Evolutionary conservation across 192 early-diverging fungal genomes (phyloP).

Genomic region (Coemansia guatemalensis): DNA sequence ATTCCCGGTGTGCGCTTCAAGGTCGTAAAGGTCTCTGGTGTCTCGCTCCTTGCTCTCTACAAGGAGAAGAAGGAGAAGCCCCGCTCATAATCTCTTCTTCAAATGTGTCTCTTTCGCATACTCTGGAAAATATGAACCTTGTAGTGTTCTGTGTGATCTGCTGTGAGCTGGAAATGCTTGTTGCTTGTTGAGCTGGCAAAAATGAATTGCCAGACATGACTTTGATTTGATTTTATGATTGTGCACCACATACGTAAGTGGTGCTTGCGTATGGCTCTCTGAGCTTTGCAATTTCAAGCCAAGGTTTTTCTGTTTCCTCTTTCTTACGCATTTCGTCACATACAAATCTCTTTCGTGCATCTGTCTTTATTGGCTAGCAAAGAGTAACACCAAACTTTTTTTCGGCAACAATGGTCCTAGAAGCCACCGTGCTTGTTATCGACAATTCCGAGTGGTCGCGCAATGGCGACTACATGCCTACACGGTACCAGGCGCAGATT

Average conservation of each 20-base stretch:
- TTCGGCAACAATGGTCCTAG: conserved; percentile 72
- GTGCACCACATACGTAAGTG: not conserved
- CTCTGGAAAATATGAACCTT: conserved; percentile 9
- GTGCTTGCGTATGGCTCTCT: too few species aligned
- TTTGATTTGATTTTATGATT: not conserved
- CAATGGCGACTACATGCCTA: conserved; percentile 97
- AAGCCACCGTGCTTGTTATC: conserved; percentile 87
- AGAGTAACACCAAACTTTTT: not conserved
- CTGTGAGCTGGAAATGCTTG: conserved; percentile 12
- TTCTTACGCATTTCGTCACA: conserved; percentile 5
- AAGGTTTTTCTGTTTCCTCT: conserved; percentile 7
- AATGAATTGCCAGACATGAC: too few species aligned
- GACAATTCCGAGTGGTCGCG: conserved; percentile 99
- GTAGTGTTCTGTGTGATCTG: not conserved
- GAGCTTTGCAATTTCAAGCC: not conserved
- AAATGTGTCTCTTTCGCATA: not conserved
- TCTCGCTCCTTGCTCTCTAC: conserved; percentile 97
- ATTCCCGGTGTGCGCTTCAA: conserved; percentile 99
- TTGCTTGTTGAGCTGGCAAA: too few species aligned
- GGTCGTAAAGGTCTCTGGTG: conserved; percentile 99
- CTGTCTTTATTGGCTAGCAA: not conserved
- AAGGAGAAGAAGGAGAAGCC: conserved; percentile 99
- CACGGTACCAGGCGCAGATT: conserved; percentile 88
- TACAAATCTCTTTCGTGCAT: conserved; percentile 5
- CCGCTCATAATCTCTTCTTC: conserved; percentile 66